Evolutionary conservation across 2,329 filamentous ascomycete genomes (phyloP).

Genomic region (Ceratocystis albifundus): DNA sequence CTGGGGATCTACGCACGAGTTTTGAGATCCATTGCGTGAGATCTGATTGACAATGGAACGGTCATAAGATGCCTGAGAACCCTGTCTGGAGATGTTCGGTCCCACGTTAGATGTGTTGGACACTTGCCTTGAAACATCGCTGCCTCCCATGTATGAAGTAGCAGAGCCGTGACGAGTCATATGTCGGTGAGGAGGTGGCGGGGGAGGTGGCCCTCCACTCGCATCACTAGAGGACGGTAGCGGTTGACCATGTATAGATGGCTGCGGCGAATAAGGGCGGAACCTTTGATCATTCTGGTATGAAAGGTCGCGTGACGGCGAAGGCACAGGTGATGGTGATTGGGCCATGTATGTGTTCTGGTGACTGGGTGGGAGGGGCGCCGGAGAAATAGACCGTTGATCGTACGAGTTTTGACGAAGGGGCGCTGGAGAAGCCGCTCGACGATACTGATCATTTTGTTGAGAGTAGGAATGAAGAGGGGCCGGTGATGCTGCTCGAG

Average conservation of each 20-base stretch:
- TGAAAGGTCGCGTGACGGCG: constrained; percentile 30
- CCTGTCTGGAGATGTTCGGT: constrained; percentile 31
- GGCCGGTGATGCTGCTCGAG: constrained; percentile 34
- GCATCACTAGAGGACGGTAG: constrained; percentile 28
- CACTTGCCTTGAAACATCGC: constrained; percentile 25
- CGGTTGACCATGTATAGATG: constrained; percentile 20
- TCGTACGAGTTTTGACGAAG: constrained; percentile 23
- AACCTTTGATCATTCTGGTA: constrained; percentile 29
- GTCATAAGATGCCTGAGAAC: constrained; percentile 35
- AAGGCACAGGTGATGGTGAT: constrained; percentile 32
- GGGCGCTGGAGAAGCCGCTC: constrained; percentile 26
- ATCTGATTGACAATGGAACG: constrained; percentile 16
- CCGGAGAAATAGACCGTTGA: constrained; percentile 19
- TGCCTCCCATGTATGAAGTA: constrained; percentile 30
- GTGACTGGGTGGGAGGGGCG: constrained; percentile 23
- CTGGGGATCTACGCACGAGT: constrained; percentile 28
- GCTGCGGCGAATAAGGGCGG: constrained; percentile 24
- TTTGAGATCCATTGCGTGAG: constrained; percentile 31
- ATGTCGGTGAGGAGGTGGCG: constrained; percentile 74
- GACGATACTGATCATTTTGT: constrained; percentile 27
- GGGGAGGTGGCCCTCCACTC: constrained; percentile 58
- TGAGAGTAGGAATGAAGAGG: constrained; percentile 26
- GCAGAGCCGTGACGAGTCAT: constrained; percentile 33
- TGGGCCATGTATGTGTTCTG: constrained; percentile 21
- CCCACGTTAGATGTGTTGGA: constrained; percentile 24